phyloP scores from a whole-genome alignment of 495 filamentous ascomycete genomes.

The Trichocladium antarcticum region DNA sequence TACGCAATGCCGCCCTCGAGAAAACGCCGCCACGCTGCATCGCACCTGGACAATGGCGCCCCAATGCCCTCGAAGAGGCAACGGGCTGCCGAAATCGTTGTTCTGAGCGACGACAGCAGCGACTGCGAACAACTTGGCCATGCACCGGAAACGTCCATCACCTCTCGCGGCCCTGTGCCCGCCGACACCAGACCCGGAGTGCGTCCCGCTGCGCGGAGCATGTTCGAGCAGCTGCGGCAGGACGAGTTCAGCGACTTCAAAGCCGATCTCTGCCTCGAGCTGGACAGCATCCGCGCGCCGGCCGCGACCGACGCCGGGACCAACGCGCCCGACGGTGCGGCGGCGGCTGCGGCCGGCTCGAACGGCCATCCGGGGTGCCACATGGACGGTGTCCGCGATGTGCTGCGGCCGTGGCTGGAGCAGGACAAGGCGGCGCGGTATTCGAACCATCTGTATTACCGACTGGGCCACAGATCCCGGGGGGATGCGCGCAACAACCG shows the following conservation, averaged over 20 bases:
- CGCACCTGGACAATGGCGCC: neutral
- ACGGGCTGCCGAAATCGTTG: neutral
- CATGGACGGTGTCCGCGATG: neutral
- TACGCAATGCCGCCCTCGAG: neutral
- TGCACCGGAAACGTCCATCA: too few relatives aligned
- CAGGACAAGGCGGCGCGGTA: slow-evolving; percentile 5
- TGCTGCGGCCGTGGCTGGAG: slow-evolving; percentile 8
- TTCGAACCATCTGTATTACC: slow-evolving; percentile 9
- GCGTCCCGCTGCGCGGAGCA: neutral
- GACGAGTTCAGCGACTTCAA: slow-evolving; percentile 9
- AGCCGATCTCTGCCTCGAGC: slow-evolving; percentile 1
- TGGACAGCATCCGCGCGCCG: neutral
- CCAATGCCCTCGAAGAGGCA: neutral
- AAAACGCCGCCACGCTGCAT: neutral
- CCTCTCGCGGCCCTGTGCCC: neutral
- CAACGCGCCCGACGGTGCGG: neutral
- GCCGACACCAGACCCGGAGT: neutral
- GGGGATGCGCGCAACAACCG: neutral
- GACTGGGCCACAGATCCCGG: slow-evolving; percentile 6
- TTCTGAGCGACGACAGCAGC: neutral
- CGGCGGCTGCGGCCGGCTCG: neutral
- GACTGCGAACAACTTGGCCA: neutral
- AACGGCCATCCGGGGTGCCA: neutral
- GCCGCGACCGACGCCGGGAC: neutral
- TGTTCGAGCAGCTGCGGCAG: slow-evolving; percentile 1